Evolutionary conservation across 2,329 filamentous ascomycete species (phyloP), one percentile per base, ranked within the genome.

Genomic region (Neospermospora avenae): DNA sequence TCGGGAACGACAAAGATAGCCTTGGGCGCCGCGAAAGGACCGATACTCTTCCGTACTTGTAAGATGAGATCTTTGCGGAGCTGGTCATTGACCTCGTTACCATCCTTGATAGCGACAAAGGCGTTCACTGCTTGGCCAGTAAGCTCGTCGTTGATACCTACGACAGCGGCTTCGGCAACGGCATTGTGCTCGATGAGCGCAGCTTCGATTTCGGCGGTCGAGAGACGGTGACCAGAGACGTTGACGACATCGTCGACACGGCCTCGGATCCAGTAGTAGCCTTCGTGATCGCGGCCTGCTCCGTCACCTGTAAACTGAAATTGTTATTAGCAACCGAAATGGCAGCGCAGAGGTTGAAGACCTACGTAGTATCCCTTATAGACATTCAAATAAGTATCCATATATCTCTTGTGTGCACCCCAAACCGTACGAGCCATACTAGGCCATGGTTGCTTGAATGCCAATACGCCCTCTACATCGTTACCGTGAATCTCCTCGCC

Each of bases 221-320:
- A 98, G 64, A 99, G 83, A 75, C 95, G 89, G 77, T 99, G 95
- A 28, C 95, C 95, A 69, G 90, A 95, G 64, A 99, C 95, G 77
- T 99, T 99, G 75, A 99, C 93, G 45, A 99, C 95, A 71, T 99
- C 95, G 73, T 99, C 95, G 56, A 99, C 95, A 76, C 95, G 92
- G 67, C 95, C 95, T 64, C 95, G 91, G 75, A 99, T 99, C 95
- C 95, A 99, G 85, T 98, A 99, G 82, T 97, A 99, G 59, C 95
- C 95, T 71, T 99, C 95, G 77, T 96, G 90, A 75, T 99, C 95
- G 73, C 95, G 90, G 62, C 90, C 95, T 58, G 95, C 95, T 73
- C 95, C 95, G 73, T 99, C 95, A 60, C 91, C 91, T 16, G 91
- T 95, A 79, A 95, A 96, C 87, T 91, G 67, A 6, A 10, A 11